phyloP scores from a whole-genome alignment of 805 yeast genomes.

The Pichia phayaonensis region DNA sequence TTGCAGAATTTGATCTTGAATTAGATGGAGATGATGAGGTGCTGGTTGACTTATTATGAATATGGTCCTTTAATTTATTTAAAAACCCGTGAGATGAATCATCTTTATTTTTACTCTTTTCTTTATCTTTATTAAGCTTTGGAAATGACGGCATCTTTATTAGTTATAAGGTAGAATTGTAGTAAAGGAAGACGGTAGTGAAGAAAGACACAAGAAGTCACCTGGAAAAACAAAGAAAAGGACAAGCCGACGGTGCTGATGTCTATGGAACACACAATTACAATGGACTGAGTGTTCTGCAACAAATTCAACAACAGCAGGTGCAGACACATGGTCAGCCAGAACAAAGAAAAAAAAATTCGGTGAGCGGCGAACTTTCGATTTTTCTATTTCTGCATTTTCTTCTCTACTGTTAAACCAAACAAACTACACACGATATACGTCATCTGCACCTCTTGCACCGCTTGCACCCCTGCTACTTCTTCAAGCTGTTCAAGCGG shows the following conservation, averaged over 20 bases:
- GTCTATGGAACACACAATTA: too few species aligned
- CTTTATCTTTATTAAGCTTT: conserved; percentile 1
- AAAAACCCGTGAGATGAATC: conserved; percentile 2
- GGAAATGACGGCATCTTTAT: conserved; percentile 1
- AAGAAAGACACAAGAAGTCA: not conserved
- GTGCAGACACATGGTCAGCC: not conserved
- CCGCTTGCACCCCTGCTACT: conserved; percentile 26
- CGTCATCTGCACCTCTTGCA: not conserved
- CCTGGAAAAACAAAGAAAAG: not conserved
- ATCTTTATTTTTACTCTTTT: not conserved
- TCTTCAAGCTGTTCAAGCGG: conserved; percentile 72
- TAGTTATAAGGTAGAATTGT: not conserved
- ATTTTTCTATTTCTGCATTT: not conserved
- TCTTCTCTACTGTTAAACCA: not conserved
- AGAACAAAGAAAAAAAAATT: not conserved
- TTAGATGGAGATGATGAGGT: not conserved
- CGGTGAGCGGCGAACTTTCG: not conserved
- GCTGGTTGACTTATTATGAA: not conserved
- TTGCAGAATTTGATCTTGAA: not conserved
- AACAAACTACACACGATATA: too few species aligned
- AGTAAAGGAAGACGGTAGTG: not conserved
- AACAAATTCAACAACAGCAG: too few species aligned
- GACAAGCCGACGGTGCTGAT: too few species aligned
- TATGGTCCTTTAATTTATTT: conserved; percentile 2
- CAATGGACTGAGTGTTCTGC: not conserved